Base-by-base conservation (phyloP, 2,329 filamentous ascomycete species). In the Ophiocordyceps camponoti-floridani region DNA sequence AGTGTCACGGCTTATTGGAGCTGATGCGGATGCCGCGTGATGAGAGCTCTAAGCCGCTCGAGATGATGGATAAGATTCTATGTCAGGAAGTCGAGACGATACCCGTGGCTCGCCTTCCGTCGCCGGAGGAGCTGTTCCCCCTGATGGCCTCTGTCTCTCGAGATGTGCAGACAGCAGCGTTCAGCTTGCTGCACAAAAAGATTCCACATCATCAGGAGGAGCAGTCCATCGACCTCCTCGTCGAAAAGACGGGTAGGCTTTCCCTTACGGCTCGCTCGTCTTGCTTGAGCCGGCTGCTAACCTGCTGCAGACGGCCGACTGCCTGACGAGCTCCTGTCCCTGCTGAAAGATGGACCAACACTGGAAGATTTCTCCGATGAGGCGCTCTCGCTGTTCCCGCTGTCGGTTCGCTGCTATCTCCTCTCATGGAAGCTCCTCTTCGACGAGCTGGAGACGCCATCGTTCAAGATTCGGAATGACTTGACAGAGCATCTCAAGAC, bases 401-500 rank as follows among this genome's bases (percentile, higher is more conserved):
- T 76, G 1, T 57, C 73, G 0, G 68, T 94, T 42, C 77, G 86
- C 44, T 77, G 80, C 10, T 98, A 95, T 55, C 69, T 98, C 3
- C 68, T 94, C 27, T 83, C 85, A 11, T 98, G 91, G 91, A 76
- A 84, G 50, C 69, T 96, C 1, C 72, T 95, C 0, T 96, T 94
- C 56, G 86, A 94, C 52, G 81, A 89, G 41, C 93, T 89, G 56
- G 67, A 70, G 16, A 76, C 78, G 18, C 78, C 87, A 12, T 85
- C 88, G 0, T 81, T 84, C 59, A 85, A 86, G 53, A 77, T 96
- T 14, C 83, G 86, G 52, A 77, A 75, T 47, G 79, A 88, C 54
- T 96, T 95, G 54, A 74, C 77, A 0, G 75, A 85, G 23, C 77
- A 83, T 47, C 72, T 98, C 46, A 91, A 87, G 57, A 73, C 82